These are phyloP conservation scores for Tricholoma terreum DNA, from an alignment of 768 basidiomycete species.

Conservation along the genomic window DNA sequence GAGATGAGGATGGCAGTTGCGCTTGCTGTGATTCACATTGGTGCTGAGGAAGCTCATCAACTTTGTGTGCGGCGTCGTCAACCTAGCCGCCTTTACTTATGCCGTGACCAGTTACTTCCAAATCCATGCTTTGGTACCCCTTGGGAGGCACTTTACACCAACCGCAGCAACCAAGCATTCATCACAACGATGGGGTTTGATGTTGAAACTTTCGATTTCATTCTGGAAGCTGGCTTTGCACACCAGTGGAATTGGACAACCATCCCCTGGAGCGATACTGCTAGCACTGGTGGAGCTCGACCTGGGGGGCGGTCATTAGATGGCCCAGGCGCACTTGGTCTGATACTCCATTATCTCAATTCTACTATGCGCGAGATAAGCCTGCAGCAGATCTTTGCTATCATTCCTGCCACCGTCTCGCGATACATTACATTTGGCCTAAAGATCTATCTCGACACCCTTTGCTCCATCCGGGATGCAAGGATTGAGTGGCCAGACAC, in stretches of 20 bases:
- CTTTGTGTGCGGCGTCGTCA: background rate
- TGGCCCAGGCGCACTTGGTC: slow-evolving; percentile 40
- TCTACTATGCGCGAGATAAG: slow-evolving; percentile 32
- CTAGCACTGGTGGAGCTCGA: slow-evolving; percentile 20
- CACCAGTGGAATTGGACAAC: slow-evolving; percentile 19
- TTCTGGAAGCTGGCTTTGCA: slow-evolving; percentile 33
- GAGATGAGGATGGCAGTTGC: slow-evolving; percentile 1
- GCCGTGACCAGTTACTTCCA: slow-evolving; percentile 7
- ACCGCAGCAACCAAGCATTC: slow-evolving; percentile 34
- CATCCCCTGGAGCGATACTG: slow-evolving; percentile 31
- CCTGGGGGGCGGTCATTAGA: slow-evolving; percentile 29
- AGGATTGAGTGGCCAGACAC: slow-evolving; percentile 24
- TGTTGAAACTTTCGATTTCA: slow-evolving; percentile 31
- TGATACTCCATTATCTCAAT: slow-evolving; percentile 29
- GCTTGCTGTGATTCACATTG: background rate
- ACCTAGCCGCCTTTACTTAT: slow-evolving; percentile 21
- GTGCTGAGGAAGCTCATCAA: background rate
- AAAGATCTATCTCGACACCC: slow-evolving; percentile 26
- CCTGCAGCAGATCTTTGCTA: slow-evolving; percentile 40
- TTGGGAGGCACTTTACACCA: slow-evolving; percentile 31
- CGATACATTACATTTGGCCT: slow-evolving; percentile 34
- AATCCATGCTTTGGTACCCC: slow-evolving; percentile 29
- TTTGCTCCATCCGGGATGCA: slow-evolving; percentile 27
- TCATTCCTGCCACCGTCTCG: slow-evolving; percentile 35
- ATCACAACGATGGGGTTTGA: slow-evolving; percentile 47